phyloP scores from a whole-genome alignment of 441 rosid species.

The Erodium trifolium region DNA sequence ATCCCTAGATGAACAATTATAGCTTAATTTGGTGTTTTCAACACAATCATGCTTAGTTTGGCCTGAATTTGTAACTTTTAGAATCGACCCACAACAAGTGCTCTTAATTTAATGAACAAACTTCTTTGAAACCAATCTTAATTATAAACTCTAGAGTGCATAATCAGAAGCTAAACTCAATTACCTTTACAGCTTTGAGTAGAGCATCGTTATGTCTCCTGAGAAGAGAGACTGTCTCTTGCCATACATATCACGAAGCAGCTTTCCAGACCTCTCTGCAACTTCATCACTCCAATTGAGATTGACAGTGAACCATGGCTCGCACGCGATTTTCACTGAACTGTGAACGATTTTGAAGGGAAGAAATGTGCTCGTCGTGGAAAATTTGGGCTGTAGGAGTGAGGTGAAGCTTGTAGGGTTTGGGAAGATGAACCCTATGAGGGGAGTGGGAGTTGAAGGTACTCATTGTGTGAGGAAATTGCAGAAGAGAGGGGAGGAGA shows the following conservation, averaged over 20 bases:
- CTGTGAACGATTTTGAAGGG: slow-evolving; percentile 13
- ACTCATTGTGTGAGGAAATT: slow-evolving; percentile 31
- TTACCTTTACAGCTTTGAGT: slow-evolving; percentile 80
- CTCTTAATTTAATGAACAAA: neutral
- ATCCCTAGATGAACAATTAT: slow-evolving; percentile 78
- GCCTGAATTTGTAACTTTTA: no score
- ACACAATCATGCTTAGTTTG: no score
- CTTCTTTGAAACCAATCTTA: neutral
- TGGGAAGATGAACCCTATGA: slow-evolving; percentile 38
- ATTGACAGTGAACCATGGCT: slow-evolving; percentile 12
- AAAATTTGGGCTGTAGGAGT: no score
- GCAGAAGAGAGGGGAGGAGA: neutral
- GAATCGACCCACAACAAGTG: no score
- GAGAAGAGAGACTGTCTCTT: slow-evolving; percentile 52
- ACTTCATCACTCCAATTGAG: no score
- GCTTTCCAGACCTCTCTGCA: no score
- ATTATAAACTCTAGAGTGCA: neutral
- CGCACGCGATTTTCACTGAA: slow-evolving; percentile 42
- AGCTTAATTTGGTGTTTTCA: slow-evolving; percentile 29
- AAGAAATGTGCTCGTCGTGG: no score
- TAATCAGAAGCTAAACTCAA: neutral
- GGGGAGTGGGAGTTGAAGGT: slow-evolving; percentile 42
- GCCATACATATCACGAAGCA: no score
- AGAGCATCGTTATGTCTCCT: slow-evolving; percentile 65
- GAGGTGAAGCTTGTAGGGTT: slow-evolving; percentile 15